Base-by-base conservation (phyloP, 2,329 filamentous ascomycete genomes). In the Hawksworthiomyces lignivorus region DNA sequence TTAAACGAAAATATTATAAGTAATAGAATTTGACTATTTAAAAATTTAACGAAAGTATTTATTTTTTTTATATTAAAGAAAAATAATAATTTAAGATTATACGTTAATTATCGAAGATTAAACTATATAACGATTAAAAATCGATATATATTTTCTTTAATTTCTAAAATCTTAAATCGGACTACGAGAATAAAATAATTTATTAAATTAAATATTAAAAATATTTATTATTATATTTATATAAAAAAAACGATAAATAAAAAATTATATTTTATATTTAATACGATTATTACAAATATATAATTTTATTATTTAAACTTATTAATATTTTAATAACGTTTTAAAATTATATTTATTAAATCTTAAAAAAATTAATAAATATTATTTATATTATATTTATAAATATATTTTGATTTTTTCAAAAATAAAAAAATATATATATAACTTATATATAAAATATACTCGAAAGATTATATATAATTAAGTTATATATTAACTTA, bases 361-460 rank as follows among this genome's bases (percentile, higher is more conserved):
- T 19, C 15, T 12, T 21, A 33, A 15, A 19, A 40, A 40, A 41
- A 29, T 35, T 19, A 37, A 14, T 8, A 31, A 7, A 7, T 7
- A 26, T 26, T 26, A 9, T 24, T 30, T 11, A 21, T 7, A 41
- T 41, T 36, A 44, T 30, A 28, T 28, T 30, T 45, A 33, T 41
- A 26, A 22, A 34, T 24, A 22, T 21, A 14, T 39, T 27, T 41
- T 18, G 12, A 32, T 6, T 29, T 30, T 15, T n/a, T 36, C 17
- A 43, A 20, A n/a, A 28, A 24, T 15, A 5, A 18, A 35, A 30
- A 30, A 8, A 37, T 18, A 31, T 38, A 4, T 17, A 32, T 28
- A 41, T n/a, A 27, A 41, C 21, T 45, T 41, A 36, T 26, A 15
- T 26, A 29, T 19, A 32, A 36, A 26, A 33, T 12, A 37, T 30